phyloP scores from a whole-genome alignment of 495 filamentous ascomycete species.

The Collariella sp. region DNA sequence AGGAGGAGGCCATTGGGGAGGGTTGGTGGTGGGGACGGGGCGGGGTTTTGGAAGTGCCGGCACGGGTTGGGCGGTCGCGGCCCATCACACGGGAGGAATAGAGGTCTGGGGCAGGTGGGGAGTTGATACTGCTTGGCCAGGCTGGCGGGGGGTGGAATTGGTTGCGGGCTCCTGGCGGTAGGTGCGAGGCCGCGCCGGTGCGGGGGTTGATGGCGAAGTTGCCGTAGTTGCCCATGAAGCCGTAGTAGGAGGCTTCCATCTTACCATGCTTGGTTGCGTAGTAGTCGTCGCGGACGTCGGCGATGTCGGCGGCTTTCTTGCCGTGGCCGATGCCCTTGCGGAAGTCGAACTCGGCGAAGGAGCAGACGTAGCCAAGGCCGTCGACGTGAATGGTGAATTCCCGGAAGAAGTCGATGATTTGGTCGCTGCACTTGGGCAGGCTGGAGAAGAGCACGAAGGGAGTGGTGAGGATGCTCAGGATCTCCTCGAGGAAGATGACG shows the following conservation, averaged over 20 bases:
- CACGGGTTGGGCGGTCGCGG: slow-evolving; percentile 34
- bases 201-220: slow-evolving; percentile 65
- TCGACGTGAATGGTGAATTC: slow-evolving; percentile 97
- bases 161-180: slow-evolving; percentile 42
- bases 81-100: slow-evolving; percentile 43
- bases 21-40: slow-evolving; percentile 30
- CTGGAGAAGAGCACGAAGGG: slow-evolving; percentile 84
- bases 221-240: slow-evolving; percentile 85
- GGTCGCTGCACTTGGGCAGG: slow-evolving; percentile 81
- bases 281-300: slow-evolving; percentile 78
- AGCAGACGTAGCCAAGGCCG: slow-evolving; percentile 90
- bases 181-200: slow-evolving; percentile 39
- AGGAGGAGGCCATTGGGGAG: slow-evolving; percentile 63
- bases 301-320: slow-evolving; percentile 20
- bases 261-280: slow-evolving; percentile 93
- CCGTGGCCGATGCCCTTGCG: slow-evolving; percentile 64
- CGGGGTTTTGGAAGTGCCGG: slow-evolving; percentile 22
- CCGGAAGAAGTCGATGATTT: slow-evolving; percentile 92
- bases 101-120: slow-evolving; percentile 49
- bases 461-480: slow-evolving; percentile 83
- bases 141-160: slow-evolving; percentile 73
- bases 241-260: slow-evolving; percentile 90
- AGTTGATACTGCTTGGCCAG: slow-evolving; percentile 63
- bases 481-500: slow-evolving; percentile 84
- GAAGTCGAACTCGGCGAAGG: slow-evolving; percentile 97